Evolutionary conservation across 2,329 filamentous ascomycete species (phyloP), one percentile per base, ranked within the genome.

Genomic region (Colletotrichum karsti): DNA sequence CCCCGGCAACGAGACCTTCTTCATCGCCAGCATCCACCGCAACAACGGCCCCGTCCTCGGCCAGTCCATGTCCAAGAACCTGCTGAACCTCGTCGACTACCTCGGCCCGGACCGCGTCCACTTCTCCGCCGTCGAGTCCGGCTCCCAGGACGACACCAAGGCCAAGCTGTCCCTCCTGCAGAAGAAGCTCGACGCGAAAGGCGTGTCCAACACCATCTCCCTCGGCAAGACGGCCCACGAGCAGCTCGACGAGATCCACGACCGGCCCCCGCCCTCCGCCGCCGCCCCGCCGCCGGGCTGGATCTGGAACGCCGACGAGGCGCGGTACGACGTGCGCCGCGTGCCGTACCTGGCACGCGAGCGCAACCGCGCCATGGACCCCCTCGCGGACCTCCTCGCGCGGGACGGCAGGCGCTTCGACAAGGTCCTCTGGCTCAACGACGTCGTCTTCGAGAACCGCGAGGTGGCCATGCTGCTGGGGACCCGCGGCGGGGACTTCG

Each of bases 291-390:
- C 84, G 55, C 80, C 84, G 54, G 90, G 90, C 2, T 93, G 91
- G 91, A 88, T 92, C 61, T 81, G 79, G 77, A 78, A 85, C 65
- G 85, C 83, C 9, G 79, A 84, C 1, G 77, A 83, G 37, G 82
- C 82, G 3, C 82, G 81, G 61, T 87, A 81, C 72, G 88, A 90
- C 71, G 75, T 91, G 71, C 50, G 91, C 50, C 85, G 91, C 37
- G 92, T 93, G 72, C 90, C 91, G 0, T 93, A 92, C 75, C 82
- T 93, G 28, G 85, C 92, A 1, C 81, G 81, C 7, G 77, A 91
- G 57, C 86, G 92, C 39, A 93, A 94, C 77, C 77, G 83, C 70
- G 87, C 87, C 12, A 81, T 93, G 76, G 79, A 86, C 70, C 90
- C 90, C 3, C 75, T 93, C 69, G 78, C 8, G n/a, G 46, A 80